Evolutionary conservation across 306 rosid species (phyloP).

Genomic region (Cicer yamashitae): DNA sequence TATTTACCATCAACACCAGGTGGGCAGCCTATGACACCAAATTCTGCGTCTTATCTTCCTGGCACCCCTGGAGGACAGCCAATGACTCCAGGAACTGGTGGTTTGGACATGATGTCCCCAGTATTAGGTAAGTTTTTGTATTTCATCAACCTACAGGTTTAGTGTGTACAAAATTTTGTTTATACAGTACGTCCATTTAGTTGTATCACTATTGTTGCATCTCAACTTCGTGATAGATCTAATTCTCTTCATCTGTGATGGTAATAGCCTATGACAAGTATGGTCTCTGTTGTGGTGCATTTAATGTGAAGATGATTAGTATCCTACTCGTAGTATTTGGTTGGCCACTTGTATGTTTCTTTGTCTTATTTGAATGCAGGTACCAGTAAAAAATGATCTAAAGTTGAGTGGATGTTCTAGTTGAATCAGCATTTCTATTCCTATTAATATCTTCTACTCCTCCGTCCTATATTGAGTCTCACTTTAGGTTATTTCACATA

Average conservation of each 20-base stretch:
- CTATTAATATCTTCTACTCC: slow-evolving; percentile 9
- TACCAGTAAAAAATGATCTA: background rate
- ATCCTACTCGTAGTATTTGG: slow-evolving; percentile 9
- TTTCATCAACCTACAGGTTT: slow-evolving; percentile 9
- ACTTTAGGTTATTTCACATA: slow-evolving; percentile 1
- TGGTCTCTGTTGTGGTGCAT: slow-evolving; percentile 4
- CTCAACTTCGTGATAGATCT: slow-evolving; percentile 4
- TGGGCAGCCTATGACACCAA: slow-evolving; percentile 99
- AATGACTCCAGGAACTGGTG: slow-evolving; percentile 99
- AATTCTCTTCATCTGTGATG: background rate
- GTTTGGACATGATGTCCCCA: slow-evolving; percentile 96
- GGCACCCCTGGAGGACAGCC: slow-evolving; percentile 99
- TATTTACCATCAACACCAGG: slow-evolving; percentile 99
- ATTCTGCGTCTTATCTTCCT: slow-evolving; percentile 93
- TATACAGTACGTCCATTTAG: background rate
- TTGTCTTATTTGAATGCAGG: slow-evolving; percentile 12
- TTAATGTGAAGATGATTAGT: background rate
- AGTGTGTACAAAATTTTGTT: background rate
- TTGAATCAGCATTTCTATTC: slow-evolving; percentile 26
- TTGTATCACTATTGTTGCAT: background rate
- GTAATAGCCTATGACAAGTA: background rate
- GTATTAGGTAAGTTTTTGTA: slow-evolving; percentile 64
- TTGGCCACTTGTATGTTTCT: slow-evolving; percentile 13
- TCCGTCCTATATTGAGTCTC: background rate
- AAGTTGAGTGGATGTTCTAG: slow-evolving; percentile 18